Evolutionary conservation across 768 basidiomycete genomes (phyloP).

Genomic region (Tubosaeta brunneosetosa): DNA sequence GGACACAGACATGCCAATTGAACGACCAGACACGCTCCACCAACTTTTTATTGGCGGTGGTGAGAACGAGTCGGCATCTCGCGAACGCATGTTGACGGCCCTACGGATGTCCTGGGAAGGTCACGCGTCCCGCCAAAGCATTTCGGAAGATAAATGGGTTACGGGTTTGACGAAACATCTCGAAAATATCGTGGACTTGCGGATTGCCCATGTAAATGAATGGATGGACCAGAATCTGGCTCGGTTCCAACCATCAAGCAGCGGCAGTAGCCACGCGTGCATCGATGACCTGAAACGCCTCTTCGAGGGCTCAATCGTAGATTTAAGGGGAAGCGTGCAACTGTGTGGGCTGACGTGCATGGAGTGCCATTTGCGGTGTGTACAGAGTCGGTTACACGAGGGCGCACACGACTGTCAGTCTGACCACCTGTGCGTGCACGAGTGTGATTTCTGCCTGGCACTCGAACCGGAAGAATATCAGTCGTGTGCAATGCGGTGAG

Average conservation of each 20-base stretch:
- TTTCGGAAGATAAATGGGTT: too few relatives aligned
- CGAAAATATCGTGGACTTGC: conserved; percentile 32
- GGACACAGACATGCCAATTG: conserved; percentile 43
- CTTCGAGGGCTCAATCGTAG: too few relatives aligned
- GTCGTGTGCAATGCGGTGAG: conserved; percentile 47
- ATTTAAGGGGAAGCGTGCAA: too few relatives aligned
- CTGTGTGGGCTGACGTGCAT: too few relatives aligned
- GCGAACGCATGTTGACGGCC: too few relatives aligned
- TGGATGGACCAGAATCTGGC: conserved; percentile 50
- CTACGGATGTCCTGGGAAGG: too few relatives aligned
- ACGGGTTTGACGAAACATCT: too few relatives aligned
- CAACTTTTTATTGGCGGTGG: conserved; percentile 33
- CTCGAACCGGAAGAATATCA: conserved; percentile 28
- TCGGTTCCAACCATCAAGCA: conserved; percentile 35
- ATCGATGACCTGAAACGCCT: too few relatives aligned
- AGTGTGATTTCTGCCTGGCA: conserved; percentile 39
- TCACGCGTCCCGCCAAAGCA: too few relatives aligned
- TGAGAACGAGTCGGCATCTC: conserved; percentile 7
- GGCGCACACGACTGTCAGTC: conserved; percentile 48
- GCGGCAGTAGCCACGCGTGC: too few relatives aligned
- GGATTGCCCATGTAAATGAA: conserved; percentile 43
- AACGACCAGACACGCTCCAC: conserved; percentile 33
- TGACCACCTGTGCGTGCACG: conserved; percentile 40
- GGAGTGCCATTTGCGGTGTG: too few relatives aligned
- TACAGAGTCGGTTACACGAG: conserved; percentile 10